Conservation (phyloP, 73 alveolate genomes). For the Paramecium octaurelia region DNA sequence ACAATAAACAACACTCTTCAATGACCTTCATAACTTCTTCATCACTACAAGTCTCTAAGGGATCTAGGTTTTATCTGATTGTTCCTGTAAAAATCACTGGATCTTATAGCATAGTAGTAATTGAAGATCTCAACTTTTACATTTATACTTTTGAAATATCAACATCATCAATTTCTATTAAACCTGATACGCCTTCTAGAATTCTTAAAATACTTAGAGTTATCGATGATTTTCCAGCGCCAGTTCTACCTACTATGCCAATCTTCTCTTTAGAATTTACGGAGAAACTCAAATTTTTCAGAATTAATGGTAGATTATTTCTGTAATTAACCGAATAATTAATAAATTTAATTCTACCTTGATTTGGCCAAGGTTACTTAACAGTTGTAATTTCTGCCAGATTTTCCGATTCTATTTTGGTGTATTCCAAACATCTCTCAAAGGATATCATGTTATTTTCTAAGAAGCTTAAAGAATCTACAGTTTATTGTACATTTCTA, state of each 20-base stretch:
- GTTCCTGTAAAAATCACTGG: conserved; percentile 89
- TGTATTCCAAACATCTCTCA: conserved; percentile 81
- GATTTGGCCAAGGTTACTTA: conserved; percentile 69
- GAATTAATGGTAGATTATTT: conserved; percentile 66
- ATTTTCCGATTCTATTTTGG: conserved; percentile 70
- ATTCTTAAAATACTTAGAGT: conserved; percentile 84
- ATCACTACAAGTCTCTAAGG: conserved; percentile 69
- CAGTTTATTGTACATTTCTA: conserved; percentile 68
- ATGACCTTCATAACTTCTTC: conserved; percentile 70
- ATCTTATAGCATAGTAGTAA: conserved; percentile 92
- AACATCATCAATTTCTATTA: conserved; percentile 81
- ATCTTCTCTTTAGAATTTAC: conserved; percentile 83
- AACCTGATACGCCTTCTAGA: conserved; percentile 78
- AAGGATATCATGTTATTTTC: conserved; percentile 83
- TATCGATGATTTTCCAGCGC: conserved; percentile 93
- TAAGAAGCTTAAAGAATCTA: conserved; percentile 70
- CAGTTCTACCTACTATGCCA: conserved; percentile 96
- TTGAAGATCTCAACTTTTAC: conserved; percentile 71
- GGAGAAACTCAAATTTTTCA: conserved; percentile 58
- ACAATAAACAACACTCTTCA: conserved; percentile 77
- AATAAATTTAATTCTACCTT: conserved; percentile 66
- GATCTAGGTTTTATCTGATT: conserved; percentile 91
- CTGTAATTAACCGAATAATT: conserved; percentile 74
- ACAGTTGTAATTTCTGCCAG: neutral
- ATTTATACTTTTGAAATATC: conserved; percentile 76